A percentile compares a stretch with the other conserved stretches of the same genome.
Evolutionary conservation across 2,329 filamentous ascomycete genomes (phyloP).

Genomic region (Sporothrix curviconia): DNA sequence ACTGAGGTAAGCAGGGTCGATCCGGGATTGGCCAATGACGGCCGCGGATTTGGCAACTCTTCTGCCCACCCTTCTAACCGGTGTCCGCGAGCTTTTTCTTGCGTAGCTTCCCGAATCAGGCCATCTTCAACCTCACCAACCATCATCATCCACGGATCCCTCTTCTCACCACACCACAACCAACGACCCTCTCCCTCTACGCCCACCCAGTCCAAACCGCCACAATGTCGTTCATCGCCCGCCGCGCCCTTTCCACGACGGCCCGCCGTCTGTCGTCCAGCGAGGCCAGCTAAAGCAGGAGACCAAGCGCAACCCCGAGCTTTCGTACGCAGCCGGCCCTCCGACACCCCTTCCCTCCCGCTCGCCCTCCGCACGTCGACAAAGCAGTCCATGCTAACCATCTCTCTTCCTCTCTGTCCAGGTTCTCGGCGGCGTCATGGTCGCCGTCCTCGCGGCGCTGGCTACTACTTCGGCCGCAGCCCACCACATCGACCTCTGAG

Average conservation of each 20-base stretch:
- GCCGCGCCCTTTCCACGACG: constrained; percentile 50
- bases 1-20: constrained; percentile 15
- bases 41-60: constrained; percentile 13
- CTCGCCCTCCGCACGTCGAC: no score
- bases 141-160: background rate
- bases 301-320: constrained; percentile 50
- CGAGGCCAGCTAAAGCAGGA: constrained; percentile 47
- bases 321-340: no score
- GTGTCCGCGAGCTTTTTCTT: constrained; percentile 15
- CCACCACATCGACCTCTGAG: constrained; percentile 80
- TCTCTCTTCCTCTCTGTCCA: no score
- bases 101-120: constrained; percentile 17
- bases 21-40: constrained; percentile 17
- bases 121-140: constrained; percentile 10
- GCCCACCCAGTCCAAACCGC: constrained; percentile 21
- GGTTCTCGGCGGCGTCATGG: constrained; percentile 90
- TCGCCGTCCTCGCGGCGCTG: constrained; percentile 77
- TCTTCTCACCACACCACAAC: background rate
- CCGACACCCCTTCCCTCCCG: no score
- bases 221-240: constrained; percentile 50
- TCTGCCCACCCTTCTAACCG: constrained; percentile 8
- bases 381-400: no score
- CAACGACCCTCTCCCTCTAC: constrained; percentile 10
- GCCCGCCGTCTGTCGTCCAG: constrained; percentile 25
- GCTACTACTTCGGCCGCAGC: constrained; percentile 82